A percentile compares a stretch with the other conserved stretches of the same genome.
Conservation (phyloP, 805 yeast species). For the Maudiozyma bulderi region DNA sequence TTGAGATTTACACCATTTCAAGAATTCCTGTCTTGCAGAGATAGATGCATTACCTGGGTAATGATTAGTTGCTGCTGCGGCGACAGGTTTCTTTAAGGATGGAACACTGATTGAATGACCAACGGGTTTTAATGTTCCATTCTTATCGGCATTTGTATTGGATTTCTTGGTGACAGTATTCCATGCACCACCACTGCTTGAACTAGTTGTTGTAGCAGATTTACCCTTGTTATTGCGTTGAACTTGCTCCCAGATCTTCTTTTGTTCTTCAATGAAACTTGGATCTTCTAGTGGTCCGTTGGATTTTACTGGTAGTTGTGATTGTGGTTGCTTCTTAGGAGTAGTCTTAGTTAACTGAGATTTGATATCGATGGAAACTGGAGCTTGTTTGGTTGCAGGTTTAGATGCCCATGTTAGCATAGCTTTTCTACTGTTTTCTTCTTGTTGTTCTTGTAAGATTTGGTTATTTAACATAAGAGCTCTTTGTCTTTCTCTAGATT, state of each 20-base stretch:
- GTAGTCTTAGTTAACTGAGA: conserved; percentile 7
- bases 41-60: conserved; percentile 27
- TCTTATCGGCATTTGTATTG: conserved; percentile 3
- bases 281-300: conserved; percentile 13
- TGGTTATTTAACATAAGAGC: conserved; percentile 17
- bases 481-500: conserved; percentile 8
- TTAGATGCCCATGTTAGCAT: conserved; percentile 26
- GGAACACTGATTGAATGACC: conserved; percentile 27
- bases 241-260: conserved; percentile 37
- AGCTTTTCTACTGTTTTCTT: conserved; percentile 14
- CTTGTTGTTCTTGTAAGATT: conserved; percentile 14
- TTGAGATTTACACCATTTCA: conserved; percentile 63
- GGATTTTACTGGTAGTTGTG: background rate
- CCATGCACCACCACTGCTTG: conserved; percentile 16
- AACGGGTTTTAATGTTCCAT: conserved; percentile 5
- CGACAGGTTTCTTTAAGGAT: conserved; percentile 18
- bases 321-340: background rate
- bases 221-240: conserved; percentile 65
- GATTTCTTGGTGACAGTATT: conserved; percentile 20
- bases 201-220: conserved; percentile 40
- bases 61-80: conserved; percentile 3
- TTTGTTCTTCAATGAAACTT: conserved; percentile 26
- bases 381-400: conserved; percentile 7
- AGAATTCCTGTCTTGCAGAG: conserved; percentile 50
- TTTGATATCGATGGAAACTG: conserved; percentile 13